Evolutionary conservation across 306 rosid genomes (phyloP), one percentile per base, ranked within the genome.

Genomic region (Medicago truncatula): DNA sequence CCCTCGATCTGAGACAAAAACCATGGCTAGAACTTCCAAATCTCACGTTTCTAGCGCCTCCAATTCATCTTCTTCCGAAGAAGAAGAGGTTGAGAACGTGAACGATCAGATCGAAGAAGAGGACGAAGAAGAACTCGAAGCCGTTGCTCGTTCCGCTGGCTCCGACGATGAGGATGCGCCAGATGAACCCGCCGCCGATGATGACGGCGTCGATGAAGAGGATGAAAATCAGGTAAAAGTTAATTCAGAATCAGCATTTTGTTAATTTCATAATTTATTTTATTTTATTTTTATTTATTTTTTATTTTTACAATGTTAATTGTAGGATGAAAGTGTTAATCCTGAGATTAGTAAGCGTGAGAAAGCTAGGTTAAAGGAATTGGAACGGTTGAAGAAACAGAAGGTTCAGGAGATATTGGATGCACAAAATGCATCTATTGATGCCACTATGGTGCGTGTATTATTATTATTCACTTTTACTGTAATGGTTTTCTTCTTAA

Each of bases 401-500:
- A 95, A 95, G 87, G 54, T 95, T 84, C 97, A 92, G 84, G 99
- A 92, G 74, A 95, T 92, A 73, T 77, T 95, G 79, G 97, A 89
- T 68, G 78, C 56, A 1, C 99, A 95, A 82, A 92, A 95, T 85
- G 96, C 97, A 36, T 70, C 92, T 1, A 89, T 92, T 84, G 99
- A 95, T 43, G 96, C 97, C 77, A 96, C 89, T 65, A 95, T 95
- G 97, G 99, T 94, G 74, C 9, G 89, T 83, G 28, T 49, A 18
- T 70, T 76, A 16, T 68, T 71, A 46, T 68, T 63, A 46, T 68
- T 71, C 13, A 15, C 34, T 70, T 70, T 0, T 16, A 52, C 8
- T 20, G 40, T 34, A 21, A 23, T 38, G 31, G 7, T 5, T 36
- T 78, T n/a, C 6, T 28, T 44, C 56, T 74, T 70, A 7, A 50